Evolutionary conservation across 768 basidiomycete species (phyloP).

Genomic region (Panaeolus papilionaceus): DNA sequence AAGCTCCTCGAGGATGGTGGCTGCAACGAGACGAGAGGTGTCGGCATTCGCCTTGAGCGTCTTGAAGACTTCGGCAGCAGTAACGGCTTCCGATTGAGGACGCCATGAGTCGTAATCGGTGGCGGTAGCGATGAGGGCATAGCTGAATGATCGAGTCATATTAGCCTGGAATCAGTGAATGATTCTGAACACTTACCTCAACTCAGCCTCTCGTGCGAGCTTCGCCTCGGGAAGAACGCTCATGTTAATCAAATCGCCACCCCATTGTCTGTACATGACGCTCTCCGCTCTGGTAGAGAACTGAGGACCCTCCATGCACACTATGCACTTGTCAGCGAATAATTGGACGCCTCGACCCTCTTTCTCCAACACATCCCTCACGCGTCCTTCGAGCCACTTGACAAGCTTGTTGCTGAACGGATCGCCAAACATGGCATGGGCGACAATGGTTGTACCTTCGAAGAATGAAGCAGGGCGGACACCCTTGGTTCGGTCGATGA

Average conservation of each 20-base stretch:
- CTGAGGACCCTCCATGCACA: conserved; percentile 98
- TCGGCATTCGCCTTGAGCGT: conserved; percentile 87
- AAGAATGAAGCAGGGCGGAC: conserved; percentile 91
- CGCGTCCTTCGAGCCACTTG: conserved; percentile 67
- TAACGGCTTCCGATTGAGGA: conserved; percentile 79
- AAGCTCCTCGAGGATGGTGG: conserved; percentile 71
- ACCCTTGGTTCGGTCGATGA: conserved; percentile 97
- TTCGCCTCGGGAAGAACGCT: conserved; percentile 97
- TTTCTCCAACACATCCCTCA: conserved; percentile 65
- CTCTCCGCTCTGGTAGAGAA: conserved; percentile 99
- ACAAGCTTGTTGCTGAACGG: conserved; percentile 77
- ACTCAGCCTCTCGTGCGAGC: conserved; percentile 92
- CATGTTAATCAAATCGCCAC: conserved; percentile 97
- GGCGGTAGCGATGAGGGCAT: conserved; percentile 87
- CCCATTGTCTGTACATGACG: conserved; percentile 91
- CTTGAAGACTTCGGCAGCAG: conserved; percentile 89
- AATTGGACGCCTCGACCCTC: conserved; percentile 69
- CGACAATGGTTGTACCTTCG: conserved; percentile 80
- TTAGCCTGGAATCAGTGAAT: not conserved
- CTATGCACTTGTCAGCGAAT: conserved; percentile 83
- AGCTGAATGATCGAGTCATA: conserved; percentile 52
- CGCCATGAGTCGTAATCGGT: conserved; percentile 99
- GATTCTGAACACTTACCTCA: conserved; percentile 61
- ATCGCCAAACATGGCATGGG: conserved; percentile 94
- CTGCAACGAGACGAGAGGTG: conserved; percentile 81